Evolutionary conservation across 2,329 filamentous ascomycete species (phyloP), one percentile per base, ranked within the genome.

Genomic region (Aspergillus luchuensis): DNA sequence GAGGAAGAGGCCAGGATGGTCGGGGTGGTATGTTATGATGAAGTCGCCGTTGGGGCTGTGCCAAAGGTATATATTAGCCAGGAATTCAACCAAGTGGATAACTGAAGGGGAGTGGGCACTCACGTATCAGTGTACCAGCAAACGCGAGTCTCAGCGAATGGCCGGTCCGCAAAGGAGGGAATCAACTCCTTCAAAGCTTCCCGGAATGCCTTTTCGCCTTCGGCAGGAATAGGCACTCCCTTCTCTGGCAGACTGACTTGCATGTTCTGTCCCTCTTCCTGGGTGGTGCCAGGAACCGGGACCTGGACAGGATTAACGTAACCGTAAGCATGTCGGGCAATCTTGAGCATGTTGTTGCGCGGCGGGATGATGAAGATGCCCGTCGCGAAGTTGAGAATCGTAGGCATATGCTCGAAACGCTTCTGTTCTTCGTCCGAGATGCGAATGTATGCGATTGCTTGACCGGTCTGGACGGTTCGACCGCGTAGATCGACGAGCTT

Each of bases 61-160:
- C 4, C 33, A 13, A 36, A 6, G 1, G 10, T 11, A 13, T 4
- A 36, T 36, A 10, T 36, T 36, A 36, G 33, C 11, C 33, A 36
- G 11, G 5, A 11, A 13, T 36, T 3, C 11, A 36, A 36, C 11
- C 33, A 13, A 2, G 10, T 33, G 6, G 2, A 36, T 2, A 13
- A 2, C 1, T 15, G 33, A 36, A 36, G 13, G 10, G 8, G 33
- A 13, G 6, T 41, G 13, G 28, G 23, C 23, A 73, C 76, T 66
- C 71, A 79, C 67, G 89, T 92, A 76, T 92, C 89, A 5, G 86
- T 87, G 72, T 92, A 92, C 89, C 89, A 92, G 78, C 89, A 92
- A 56, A 91, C 76, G 23, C 88, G 81, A 2, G 86, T 89, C 56
- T 80, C 79, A 60, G 77, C 76, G 78, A 90, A 91, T 1, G 85